Evolutionary conservation across 2,329 filamentous ascomycete species (phyloP), one percentile per base, ranked within the genome.

Genomic region (Exophiala sp.): DNA sequence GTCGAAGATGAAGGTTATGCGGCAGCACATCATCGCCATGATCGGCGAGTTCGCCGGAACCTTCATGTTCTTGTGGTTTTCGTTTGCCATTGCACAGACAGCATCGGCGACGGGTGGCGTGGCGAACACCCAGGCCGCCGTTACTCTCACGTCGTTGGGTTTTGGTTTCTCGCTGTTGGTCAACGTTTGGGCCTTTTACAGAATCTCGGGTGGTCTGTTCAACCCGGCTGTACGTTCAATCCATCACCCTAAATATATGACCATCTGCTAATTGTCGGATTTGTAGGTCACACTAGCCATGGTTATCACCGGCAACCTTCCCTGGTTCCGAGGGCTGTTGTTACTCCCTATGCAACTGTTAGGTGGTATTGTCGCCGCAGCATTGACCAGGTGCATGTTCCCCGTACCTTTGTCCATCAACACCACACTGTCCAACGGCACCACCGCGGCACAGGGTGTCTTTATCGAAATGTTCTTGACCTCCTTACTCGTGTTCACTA

Each of bases 391-490:
- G 36, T 78, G 73, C 2, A 71, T 87, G 7, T 73, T 86, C 11
- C 83, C 84, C 0, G 81, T 79, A 0, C 68, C 73, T 1, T 65
- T 84, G 24, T 71, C 73, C 5, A 81, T 84, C 6, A 70, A 70
- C 49, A 86, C 83, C 12, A 71, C 71, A 2, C 74, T 87, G 1
- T 73, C 73, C 1, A 71, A 71, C 9, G 78, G 75, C 10, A 72
- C 78, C 1, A 79, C 72, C 47, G 71, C 77, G 3, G 73, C 73
- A 0, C 83, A 81, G 52, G 85, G 84, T 3, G 72, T 87, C 44
- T 86, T 87, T 63, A 78, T 87, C 46, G 84, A 88, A 67, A 78
- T 84, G 72, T 84, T 87, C 63, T 72, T 86, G 33, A 87, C 85
- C 0, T 71, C 80, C 0, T 76, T 85, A 63, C 73, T 88, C 10